Conservation (phyloP, 2,329 filamentous ascomycete genomes). For the Dactylellina cionopaga region DNA sequence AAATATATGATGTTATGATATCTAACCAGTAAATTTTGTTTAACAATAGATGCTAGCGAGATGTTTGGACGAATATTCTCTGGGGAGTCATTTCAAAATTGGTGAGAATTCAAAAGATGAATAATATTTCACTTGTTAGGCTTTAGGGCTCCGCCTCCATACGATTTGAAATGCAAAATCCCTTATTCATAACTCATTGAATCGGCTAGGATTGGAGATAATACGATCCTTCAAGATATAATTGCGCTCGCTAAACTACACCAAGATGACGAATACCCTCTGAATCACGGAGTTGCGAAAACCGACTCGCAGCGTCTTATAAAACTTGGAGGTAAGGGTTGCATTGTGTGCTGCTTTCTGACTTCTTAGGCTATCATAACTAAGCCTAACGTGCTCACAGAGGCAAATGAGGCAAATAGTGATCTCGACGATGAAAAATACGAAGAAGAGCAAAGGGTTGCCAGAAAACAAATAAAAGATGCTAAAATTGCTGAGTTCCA, state of each 20-base stretch:
- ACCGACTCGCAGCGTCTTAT: slow-evolving; percentile 18
- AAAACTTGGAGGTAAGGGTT: slow-evolving; percentile 15
- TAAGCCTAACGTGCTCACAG: background rate
- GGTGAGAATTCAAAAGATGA: background rate
- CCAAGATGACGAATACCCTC: background rate
- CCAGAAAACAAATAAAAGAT: background rate
- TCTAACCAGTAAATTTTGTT: background rate
- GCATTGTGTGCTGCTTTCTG: background rate
- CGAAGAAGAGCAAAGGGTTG: background rate
- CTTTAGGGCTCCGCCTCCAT: too few species aligned
- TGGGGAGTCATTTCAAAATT: slow-evolving; percentile 35
- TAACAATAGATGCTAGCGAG: slow-evolving; percentile 24
- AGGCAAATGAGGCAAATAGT: background rate
- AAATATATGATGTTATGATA: background rate
- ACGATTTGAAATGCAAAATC: background rate
- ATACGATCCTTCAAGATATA: slow-evolving; percentile 40
- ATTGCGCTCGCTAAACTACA: slow-evolving; percentile 24
- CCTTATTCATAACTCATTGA: background rate
- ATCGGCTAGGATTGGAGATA: slow-evolving; percentile 35
- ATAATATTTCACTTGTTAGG: too few species aligned
- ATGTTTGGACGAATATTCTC: slow-evolving; percentile 41
- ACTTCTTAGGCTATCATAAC: background rate
- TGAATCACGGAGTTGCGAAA: background rate
- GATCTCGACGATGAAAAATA: slow-evolving; percentile 18
- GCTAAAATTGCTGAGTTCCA: slow-evolving; percentile 15